Evolutionary conservation across 768 basidiomycete species (phyloP).

Genomic region (Leccinum disarticulatum): DNA sequence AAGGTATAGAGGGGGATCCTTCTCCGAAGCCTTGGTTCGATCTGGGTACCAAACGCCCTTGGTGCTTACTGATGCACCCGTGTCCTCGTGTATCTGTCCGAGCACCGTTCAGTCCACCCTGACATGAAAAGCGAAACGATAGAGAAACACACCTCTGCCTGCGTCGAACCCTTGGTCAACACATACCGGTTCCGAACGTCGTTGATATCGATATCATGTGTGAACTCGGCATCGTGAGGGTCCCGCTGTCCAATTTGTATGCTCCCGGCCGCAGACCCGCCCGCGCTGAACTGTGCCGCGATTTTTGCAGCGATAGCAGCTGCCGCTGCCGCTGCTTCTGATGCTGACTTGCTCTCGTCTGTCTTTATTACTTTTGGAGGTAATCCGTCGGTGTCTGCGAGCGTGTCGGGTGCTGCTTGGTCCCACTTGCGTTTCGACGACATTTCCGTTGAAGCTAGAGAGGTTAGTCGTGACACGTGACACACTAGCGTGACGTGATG

Average conservation of each 20-base stretch:
- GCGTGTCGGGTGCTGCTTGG: conserved; percentile 49
- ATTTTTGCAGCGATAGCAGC: conserved; percentile 95
- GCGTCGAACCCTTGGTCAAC: conserved; percentile 90
- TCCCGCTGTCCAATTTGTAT: conserved; percentile 54
- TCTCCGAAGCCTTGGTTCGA: conserved; percentile 84
- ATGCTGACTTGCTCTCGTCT: conserved; percentile 52
- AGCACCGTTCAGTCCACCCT: conserved; percentile 3
- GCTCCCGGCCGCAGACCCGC: conserved; percentile 37
- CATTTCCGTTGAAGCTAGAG: conserved; percentile 37
- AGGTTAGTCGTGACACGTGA: conserved; percentile 8
- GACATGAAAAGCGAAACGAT: background rate
- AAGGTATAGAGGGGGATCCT: conserved; percentile 90
- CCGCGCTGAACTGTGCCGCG: conserved; percentile 75
- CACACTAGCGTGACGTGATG: conserved; percentile 14
- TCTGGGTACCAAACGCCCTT: conserved; percentile 98
- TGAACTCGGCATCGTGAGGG: conserved; percentile 76
- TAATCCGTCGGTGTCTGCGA: conserved; percentile 38
- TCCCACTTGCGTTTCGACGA: conserved; percentile 86
- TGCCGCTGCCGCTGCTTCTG: conserved; percentile 66
- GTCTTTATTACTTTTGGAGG: conserved; percentile 46
- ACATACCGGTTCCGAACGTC: conserved; percentile 94
- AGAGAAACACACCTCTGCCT: conserved; percentile 70
- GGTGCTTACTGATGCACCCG: conserved; percentile 89
- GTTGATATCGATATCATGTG: conserved; percentile 94
- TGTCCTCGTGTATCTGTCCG: conserved; percentile 87